Evolutionary conservation across 2,329 filamentous ascomycete species (phyloP).

Genomic region (Tympanopsis confertula): DNA sequence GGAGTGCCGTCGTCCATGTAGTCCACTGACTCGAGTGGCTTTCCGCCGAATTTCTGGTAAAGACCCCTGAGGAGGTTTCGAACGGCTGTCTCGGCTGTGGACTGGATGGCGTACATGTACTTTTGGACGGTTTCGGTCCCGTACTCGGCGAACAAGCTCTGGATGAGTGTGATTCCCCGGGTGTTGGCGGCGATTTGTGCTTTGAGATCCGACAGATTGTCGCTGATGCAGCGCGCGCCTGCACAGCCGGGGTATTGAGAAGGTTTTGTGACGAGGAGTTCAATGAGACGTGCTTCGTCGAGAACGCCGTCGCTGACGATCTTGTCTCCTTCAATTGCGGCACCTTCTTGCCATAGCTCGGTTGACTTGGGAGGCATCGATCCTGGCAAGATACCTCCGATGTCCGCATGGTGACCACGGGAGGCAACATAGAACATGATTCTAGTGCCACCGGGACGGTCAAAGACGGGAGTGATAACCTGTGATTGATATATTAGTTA

Average conservation of each 20-base stretch:
- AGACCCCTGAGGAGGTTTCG: conserved; percentile 13
- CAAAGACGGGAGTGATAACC: conserved; percentile 23
- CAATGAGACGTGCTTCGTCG: conserved; percentile 17
- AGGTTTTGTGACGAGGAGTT: conserved; percentile 15
- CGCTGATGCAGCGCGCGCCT: conserved; percentile 20
- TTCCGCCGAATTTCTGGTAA: conserved; percentile 9
- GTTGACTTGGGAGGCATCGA: conserved; percentile 28
- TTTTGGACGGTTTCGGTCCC: conserved; percentile 17
- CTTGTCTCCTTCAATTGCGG: conserved; percentile 23
- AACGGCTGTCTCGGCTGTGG: conserved; percentile 24
- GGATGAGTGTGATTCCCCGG: conserved; percentile 21
- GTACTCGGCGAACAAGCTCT: conserved; percentile 19
- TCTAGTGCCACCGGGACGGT: conserved; percentile 6
- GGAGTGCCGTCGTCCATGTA: conserved; percentile 23
- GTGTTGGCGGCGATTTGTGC: conserved; percentile 30
- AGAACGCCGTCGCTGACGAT: conserved; percentile 22
- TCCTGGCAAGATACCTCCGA: conserved; percentile 23
- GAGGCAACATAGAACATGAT: conserved; percentile 25
- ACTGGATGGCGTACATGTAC: conserved; percentile 27
- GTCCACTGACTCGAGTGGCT: conserved; percentile 14
- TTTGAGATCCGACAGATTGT: conserved; percentile 31
- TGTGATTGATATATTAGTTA: neutral
- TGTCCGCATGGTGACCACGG: conserved; percentile 26
- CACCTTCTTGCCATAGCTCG: conserved; percentile 30
- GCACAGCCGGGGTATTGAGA: conserved; percentile 23